Conservation (phyloP, 192 early-diverging fungal species). For the Coemansia pectinata region DNA sequence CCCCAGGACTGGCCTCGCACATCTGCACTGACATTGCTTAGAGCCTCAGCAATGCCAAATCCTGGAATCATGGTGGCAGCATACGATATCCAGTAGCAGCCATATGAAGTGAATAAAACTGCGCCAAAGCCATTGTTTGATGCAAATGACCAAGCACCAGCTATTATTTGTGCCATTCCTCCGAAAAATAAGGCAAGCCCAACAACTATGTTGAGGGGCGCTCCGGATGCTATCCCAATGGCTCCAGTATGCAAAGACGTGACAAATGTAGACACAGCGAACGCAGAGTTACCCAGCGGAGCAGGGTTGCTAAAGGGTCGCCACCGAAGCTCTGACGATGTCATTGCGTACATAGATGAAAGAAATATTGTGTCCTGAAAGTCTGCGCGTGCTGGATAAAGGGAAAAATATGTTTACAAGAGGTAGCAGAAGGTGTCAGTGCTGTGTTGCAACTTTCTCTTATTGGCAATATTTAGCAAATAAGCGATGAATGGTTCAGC, state of each 20-base stretch:
- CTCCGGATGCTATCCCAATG: slow-evolving; percentile 34
- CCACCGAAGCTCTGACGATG: slow-evolving; percentile 19
- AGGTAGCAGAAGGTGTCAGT: neutral
- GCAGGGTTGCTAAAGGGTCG: slow-evolving; percentile 41
- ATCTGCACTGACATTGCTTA: slow-evolving; percentile 27
- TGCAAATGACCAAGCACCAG: slow-evolving; percentile 42
- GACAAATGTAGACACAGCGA: slow-evolving; percentile 43
- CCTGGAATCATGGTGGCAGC: slow-evolving; percentile 55
- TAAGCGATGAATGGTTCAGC: neutral
- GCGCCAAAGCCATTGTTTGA: slow-evolving; percentile 39
- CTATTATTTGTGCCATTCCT: slow-evolving; percentile 35
- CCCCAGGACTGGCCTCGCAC: slow-evolving; percentile 54
- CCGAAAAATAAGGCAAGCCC: slow-evolving; percentile 49
- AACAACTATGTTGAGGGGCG: slow-evolving; percentile 36
- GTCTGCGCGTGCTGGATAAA: neutral
- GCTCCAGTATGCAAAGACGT: slow-evolving; percentile 33
- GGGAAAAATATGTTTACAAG: neutral
- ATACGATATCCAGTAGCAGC: slow-evolving; percentile 61
- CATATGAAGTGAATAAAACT: slow-evolving; percentile 42
- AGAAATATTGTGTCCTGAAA: neutral
- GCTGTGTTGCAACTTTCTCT: neutral
- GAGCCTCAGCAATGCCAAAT: slow-evolving; percentile 53
- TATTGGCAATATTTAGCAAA: neutral
- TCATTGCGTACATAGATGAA: slow-evolving; percentile 27
- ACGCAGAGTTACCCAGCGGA: slow-evolving; percentile 46